A percentile compares a stretch with the other conserved stretches of the same genome.
Evolutionary conservation across 257 asterid genomes (phyloP).

Genomic region (Nicotiana knightiana): DNA sequence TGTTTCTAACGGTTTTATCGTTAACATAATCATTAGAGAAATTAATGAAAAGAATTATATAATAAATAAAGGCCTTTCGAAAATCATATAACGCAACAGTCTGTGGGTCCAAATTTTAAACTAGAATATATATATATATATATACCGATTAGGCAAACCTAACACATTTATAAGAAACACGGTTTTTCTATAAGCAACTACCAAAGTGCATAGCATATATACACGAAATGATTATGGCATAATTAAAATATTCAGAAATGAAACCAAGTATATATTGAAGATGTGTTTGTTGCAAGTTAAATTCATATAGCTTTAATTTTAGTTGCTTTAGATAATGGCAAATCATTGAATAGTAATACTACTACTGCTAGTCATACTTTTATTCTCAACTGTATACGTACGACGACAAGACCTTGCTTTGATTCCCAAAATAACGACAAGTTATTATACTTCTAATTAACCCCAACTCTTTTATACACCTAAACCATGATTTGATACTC

Average conservation of each 20-base stretch:
- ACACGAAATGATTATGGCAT: not conserved
- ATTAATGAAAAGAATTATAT: not conserved
- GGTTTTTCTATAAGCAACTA: not conserved
- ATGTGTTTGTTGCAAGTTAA: not conserved
- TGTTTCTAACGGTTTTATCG: not conserved
- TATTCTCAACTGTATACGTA: no score
- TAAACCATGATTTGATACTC: not conserved
- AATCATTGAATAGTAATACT: not conserved
- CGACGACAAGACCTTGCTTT: not conserved
- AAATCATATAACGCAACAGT: not conserved
- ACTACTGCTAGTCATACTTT: not conserved
- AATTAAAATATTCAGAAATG: not conserved
- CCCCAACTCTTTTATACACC: not conserved
- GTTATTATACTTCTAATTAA: not conserved
- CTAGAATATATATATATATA: not conserved
- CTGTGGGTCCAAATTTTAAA: not conserved
- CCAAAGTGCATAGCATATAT: conserved; percentile 2
- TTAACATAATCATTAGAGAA: conserved; percentile 4
- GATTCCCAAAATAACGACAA: not conserved
- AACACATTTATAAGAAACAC: not conserved
- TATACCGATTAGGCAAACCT: not conserved
- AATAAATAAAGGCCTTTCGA: not conserved
- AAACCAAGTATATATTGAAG: not conserved
- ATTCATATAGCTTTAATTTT: not conserved
- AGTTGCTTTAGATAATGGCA: not conserved